These are phyloP conservation scores for Fraxinus floribunda DNA, from an alignment of 305 asterid genomes.

Conservation along the genomic window DNA sequence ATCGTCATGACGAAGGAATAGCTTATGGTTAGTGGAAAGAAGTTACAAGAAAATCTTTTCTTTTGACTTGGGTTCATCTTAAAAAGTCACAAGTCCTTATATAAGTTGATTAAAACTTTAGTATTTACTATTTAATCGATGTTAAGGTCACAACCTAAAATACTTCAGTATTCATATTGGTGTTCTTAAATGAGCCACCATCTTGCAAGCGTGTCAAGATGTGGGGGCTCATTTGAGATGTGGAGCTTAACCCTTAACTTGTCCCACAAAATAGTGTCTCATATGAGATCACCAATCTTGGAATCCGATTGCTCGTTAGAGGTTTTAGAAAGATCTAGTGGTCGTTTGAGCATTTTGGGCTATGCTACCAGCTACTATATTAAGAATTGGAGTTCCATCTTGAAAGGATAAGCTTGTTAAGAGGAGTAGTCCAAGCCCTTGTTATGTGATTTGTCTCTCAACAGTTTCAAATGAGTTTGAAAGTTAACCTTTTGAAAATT, in stretches of 20 bases:
- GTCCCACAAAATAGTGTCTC: not conserved
- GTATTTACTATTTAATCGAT: not conserved
- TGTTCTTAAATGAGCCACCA: not conserved
- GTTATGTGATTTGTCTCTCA: not conserved
- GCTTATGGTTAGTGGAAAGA: not conserved
- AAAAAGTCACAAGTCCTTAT: not conserved
- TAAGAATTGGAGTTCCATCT: not conserved
- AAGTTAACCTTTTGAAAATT: not conserved
- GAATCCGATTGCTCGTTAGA: not conserved
- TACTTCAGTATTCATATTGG: not conserved
- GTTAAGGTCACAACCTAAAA: not conserved
- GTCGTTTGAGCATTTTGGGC: not conserved
- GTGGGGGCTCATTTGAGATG: not conserved
- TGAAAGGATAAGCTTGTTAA: not conserved
- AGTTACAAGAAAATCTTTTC: not conserved
- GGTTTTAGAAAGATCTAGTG: not conserved
- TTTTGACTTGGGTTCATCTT: not conserved
- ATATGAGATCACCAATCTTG: not conserved
- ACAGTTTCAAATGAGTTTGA: not conserved
- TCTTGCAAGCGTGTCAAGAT: not conserved
- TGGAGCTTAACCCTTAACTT: not conserved
- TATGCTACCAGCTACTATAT: not conserved
- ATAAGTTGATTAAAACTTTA: not conserved
- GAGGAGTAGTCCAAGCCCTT: not conserved
- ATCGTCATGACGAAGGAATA: not conserved